Evolutionary conservation across 1,284 basidiomycete genomes (phyloP), one percentile per base, ranked within the genome.

Genomic region (Schizophyllum commune): DNA sequence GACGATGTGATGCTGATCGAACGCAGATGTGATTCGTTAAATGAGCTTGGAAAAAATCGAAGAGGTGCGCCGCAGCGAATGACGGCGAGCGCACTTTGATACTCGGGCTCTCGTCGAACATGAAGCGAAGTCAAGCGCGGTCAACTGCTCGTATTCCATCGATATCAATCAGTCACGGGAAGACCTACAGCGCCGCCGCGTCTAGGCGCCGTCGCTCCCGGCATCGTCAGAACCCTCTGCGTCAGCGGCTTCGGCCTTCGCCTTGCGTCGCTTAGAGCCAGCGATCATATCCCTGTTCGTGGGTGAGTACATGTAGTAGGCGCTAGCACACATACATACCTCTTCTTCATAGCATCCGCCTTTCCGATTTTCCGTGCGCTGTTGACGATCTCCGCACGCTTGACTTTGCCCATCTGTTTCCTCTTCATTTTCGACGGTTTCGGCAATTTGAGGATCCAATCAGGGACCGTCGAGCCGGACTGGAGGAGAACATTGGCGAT

Each of bases 401-500:
- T 88, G 3, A 92, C 79, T 73, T 89, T 90, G 60, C 92, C 92
- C 82, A 98, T 89, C 70, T 86, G 79, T 68, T 83, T 86, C 67
- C 90, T 88, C 73, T 91, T 90, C 79, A 96, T 84, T 75, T 95
- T 95, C 3, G 88, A 91, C 1, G 95, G 92, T 69, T 92, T 94
- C 21, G 88, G 90, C 52, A 97, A 79, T 67, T 90, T 88, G 33
- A 90, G 70, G 68, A 96, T 96, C 91, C 94, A 98, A 21, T 93
- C 91, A 0, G 95, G 92, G 0, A 97, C 94, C 1, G 81, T 74
- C 67, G 91, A 95, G 15, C 94, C 95, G 1, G 93, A 94, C 68
- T 95, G 89, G 20, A 92, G 79, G 67, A 99, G 85, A 17, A 98
- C 93, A 69, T 98, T 98, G 58, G 96, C 96, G 69, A 99, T 92